These are phyloP conservation scores for Takashimella tepidaria DNA, from an alignment of 1,284 basidiomycete species.

Conservation along the genomic window DNA sequence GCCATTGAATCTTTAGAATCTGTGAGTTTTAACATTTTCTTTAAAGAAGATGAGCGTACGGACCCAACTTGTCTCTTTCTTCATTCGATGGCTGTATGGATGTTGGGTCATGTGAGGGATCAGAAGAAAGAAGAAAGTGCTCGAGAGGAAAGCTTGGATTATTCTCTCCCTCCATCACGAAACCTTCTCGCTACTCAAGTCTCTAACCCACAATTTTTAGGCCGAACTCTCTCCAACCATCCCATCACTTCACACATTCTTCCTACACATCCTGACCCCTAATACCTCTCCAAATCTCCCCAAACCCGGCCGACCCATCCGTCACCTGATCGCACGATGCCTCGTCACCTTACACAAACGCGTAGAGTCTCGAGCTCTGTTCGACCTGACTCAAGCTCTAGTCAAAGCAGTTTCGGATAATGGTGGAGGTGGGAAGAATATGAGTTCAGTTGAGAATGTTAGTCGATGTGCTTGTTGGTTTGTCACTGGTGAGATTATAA, in stretches of 20 bases:
- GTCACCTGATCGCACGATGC: slow-evolving; percentile 73
- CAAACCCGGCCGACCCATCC: slow-evolving; percentile 73
- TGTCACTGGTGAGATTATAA: slow-evolving; percentile 83
- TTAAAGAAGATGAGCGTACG: no score
- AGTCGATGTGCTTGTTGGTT: slow-evolving; percentile 61
- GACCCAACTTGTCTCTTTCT: slow-evolving; percentile 1
- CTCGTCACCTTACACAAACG: slow-evolving; percentile 70
- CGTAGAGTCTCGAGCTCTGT: slow-evolving; percentile 76
- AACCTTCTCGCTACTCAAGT: no score
- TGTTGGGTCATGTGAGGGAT: no score
- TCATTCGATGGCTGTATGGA: no score
- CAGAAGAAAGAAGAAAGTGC: no score
- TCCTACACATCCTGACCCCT: slow-evolving; percentile 38
- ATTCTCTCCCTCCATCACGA: no score
- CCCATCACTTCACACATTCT: slow-evolving; percentile 35
- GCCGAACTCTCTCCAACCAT: slow-evolving; percentile 24
- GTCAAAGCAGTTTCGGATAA: slow-evolving; percentile 66
- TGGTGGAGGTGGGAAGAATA: slow-evolving; percentile 43
- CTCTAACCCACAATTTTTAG: no score
- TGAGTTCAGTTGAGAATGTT: slow-evolving; percentile 55
- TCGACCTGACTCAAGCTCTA: slow-evolving; percentile 77
- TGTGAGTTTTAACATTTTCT: slow-evolving; percentile 9
- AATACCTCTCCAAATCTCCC: slow-evolving; percentile 52
- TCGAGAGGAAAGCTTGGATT: no score
- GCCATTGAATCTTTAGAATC: slow-evolving; percentile 33